phyloP scores from a whole-genome alignment of 768 basidiomycete species.

The Pholiota conissans region DNA sequence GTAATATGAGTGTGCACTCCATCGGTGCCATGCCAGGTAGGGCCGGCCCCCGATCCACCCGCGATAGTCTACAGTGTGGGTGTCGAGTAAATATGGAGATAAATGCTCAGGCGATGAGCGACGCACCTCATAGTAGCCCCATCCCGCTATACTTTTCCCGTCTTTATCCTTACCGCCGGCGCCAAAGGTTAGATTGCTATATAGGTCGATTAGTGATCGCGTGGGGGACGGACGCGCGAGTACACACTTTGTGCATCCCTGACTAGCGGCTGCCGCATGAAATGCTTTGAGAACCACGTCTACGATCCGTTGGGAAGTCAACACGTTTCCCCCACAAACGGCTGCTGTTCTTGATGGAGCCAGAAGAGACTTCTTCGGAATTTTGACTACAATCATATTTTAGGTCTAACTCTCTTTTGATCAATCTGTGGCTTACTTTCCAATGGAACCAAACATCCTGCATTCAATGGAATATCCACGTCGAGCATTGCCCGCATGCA shows the following conservation, averaged over 20 bases:
- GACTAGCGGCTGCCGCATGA: conserved; percentile 87
- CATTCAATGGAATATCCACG: conserved; percentile 88
- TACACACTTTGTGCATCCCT: conserved; percentile 91
- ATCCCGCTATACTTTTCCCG: conserved; percentile 73
- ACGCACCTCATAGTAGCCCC: conserved; percentile 85
- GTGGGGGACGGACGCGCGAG: background rate
- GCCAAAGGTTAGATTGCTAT: conserved; percentile 86
- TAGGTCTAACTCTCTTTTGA: background rate
- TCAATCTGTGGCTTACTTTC: conserved; percentile 48
- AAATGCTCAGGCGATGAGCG: conserved; percentile 2
- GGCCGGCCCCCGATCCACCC: conserved; percentile 91
- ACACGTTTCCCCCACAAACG: conserved; percentile 90
- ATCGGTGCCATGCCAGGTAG: conserved; percentile 87
- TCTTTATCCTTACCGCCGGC: conserved; percentile 84
- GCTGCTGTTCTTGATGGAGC: conserved; percentile 85
- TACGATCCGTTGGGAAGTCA: conserved; percentile 90
- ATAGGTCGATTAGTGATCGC: conserved; percentile 8
- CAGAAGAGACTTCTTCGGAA: conserved; percentile 78
- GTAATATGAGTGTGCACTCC: conserved; percentile 95
- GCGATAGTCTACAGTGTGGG: conserved; percentile 72
- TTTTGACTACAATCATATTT: conserved; percentile 52
- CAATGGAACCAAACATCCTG: conserved; percentile 88
- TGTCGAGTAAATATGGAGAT: conserved; percentile 9
- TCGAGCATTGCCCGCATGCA: conserved; percentile 88
- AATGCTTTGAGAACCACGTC: conserved; percentile 94